Evolutionary conservation across 176 grass and related monocot genomes (phyloP), one percentile per base, ranked within the genome.

Genomic region (Oryza officinalis): DNA sequence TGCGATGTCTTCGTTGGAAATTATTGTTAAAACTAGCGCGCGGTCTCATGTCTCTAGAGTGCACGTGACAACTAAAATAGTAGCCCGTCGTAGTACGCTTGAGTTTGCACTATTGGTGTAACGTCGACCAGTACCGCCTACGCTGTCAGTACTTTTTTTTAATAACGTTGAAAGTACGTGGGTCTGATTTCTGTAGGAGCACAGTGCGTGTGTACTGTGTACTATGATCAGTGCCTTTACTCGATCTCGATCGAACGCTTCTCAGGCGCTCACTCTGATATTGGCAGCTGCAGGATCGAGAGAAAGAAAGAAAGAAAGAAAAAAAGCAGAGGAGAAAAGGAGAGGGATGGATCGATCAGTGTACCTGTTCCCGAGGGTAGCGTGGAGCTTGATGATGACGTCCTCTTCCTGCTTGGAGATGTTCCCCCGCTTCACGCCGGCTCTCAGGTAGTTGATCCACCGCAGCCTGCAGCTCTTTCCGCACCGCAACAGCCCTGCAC

Each of bases 331-430:
- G 54, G 6, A 60, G 54, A 5, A 25, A 61, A 61, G 20, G 22
- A 61, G 57, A 61, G 57, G 7, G n/a, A 7, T 25, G 20, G 57
- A 61, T 25, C 8, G 57, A 61, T 61, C 22, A 25, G 57, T 25
- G 37, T 76, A 94, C 95, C 86, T 98, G 89, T 95, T 98, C 10
- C 95, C 95, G 44, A 98, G 90, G 47, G 92, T 81, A 66, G 88
- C 61, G 49, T 94, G 95, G 67, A 98, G 90, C 85, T 93, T 90
- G 82, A 93, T 66, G 69, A 98, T 91, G 86, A 86, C 77, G 63
- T 98, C 90, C 37, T 94, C 92, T 32, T 98, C 95, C 30, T 98
- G 86, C 76, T 86, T 83, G 23, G 92, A 84, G 76, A 98, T 91
- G 86, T 93, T 93, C 0, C 92, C 95, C 45, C 95, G 67, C 87